Percentiles rank a stretch among this genome's conserved stretches.
These are phyloP conservation scores for Solanum aculeatissimum DNA, from an alignment of 305 asterid species.

Conservation along the genomic window DNA sequence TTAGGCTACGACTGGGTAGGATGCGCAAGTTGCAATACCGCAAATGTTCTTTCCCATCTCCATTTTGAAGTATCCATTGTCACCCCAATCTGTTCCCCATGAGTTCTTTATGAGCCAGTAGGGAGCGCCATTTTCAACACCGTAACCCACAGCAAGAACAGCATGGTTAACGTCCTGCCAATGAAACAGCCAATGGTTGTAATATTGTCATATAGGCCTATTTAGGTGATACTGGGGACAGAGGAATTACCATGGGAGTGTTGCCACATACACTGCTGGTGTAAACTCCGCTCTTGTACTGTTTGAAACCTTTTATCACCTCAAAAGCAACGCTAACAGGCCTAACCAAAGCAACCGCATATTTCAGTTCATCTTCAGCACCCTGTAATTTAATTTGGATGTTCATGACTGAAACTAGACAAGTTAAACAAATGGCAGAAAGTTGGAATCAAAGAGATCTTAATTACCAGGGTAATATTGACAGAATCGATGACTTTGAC, in stretches of 20 bases:
- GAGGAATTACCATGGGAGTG: conserved; percentile 56
- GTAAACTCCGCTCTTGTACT: conserved; percentile 63
- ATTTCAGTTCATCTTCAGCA: conserved; percentile 85
- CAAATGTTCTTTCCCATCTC: conserved; percentile 98
- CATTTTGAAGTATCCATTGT: conserved; percentile 84
- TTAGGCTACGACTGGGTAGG: conserved; percentile 61
- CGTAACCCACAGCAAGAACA: conserved; percentile 90
- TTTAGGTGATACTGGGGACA: not conserved
- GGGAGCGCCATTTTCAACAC: conserved; percentile 65
- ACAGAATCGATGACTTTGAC: conserved; percentile 60
- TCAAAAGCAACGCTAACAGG: conserved; percentile 96
- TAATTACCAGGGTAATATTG: conserved; percentile 71
- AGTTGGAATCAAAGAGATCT: conserved; percentile 1
- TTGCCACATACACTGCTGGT: conserved; percentile 61
- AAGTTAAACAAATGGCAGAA: not conserved
- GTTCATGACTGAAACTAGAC: not conserved
- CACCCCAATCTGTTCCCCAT: conserved; percentile 96
- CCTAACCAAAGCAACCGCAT: conserved; percentile 70
- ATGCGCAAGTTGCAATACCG: conserved; percentile 92
- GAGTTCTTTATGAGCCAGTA: conserved; percentile 95
- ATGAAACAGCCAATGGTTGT: not conserved
- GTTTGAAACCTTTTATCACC: conserved; percentile 46
- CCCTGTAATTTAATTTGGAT: conserved; percentile 34
- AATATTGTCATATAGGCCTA: not conserved
- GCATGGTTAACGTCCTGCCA: conserved; percentile 93